Evolutionary conservation across 2,329 filamentous ascomycete genomes (phyloP).

Genomic region (Claviceps africana): DNA sequence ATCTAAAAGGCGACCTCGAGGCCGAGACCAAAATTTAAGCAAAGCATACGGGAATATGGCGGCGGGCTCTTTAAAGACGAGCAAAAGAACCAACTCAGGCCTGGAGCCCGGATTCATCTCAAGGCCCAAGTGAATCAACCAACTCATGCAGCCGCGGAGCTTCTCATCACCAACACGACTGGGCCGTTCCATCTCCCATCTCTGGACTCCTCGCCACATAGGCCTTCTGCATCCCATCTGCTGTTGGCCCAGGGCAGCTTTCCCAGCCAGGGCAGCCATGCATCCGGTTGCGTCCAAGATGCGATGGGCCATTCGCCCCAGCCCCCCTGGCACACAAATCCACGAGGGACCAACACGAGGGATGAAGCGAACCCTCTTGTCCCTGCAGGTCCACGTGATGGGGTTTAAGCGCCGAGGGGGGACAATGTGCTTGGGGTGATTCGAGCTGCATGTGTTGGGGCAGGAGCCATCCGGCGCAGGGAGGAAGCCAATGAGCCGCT

Average conservation of each 20-base stretch:
- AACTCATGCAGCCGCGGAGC: neutral
- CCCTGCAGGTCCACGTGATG: neutral
- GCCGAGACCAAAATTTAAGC: too few relatives aligned
- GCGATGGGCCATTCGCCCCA: too few relatives aligned
- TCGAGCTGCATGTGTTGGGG: neutral
- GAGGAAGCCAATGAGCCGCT: too few relatives aligned
- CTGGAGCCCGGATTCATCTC: neutral
- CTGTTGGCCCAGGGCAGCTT: slow-evolving; percentile 1
- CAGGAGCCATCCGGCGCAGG: neutral
- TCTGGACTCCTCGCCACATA: neutral
- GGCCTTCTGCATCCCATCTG: neutral
- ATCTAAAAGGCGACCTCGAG: neutral
- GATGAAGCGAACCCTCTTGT: neutral
- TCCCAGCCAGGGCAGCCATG: neutral
- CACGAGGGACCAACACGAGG: neutral
- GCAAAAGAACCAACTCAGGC: neutral
- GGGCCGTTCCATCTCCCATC: neutral
- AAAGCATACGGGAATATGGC: neutral
- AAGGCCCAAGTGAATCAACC: neutral
- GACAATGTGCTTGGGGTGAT: neutral
- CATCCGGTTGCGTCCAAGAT: neutral
- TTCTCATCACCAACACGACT: neutral
- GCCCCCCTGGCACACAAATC: neutral
- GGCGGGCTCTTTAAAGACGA: neutral
- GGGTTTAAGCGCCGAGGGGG: neutral